Evolutionary conservation across 768 basidiomycete genomes (phyloP), one percentile per base, ranked within the genome.

Genomic region (Neoboletus brunneissimus): DNA sequence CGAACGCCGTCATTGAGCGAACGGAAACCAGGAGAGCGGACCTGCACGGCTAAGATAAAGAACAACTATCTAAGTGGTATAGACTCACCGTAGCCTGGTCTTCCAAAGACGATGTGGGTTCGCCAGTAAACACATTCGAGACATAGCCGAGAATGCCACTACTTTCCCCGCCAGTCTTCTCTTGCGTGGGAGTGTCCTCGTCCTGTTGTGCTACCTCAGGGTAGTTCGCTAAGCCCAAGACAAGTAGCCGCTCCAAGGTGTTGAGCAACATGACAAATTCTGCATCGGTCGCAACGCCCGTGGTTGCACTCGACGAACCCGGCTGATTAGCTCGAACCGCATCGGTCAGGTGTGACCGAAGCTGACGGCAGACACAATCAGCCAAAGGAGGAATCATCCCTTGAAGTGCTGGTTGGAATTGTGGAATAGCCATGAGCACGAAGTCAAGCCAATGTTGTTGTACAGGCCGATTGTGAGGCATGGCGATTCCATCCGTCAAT

Each of bases 361-460:
- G 71, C 59, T 93, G 91, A 40, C 80, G 77, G 65, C 89, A 88
- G 57, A 96, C 68, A 63, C 90, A 89, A 57, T 92, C 92, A 57
- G 82, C 86, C 29, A 98, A 77, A 2, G 93, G 87, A 3, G 81
- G 75, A 23, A 96, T 77, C 35, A 87, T 79, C 11, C 80, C 76
- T 50, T 87, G 83, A 1, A 91, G 75, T 2, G 82, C 76, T 20
- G 86, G 85, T 55, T 89, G 88, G 66, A 94, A 91, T 62, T 93
- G 91, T 5, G 92, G 87, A 18, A 95, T 75, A 1, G 93, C 91
- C 86, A 91, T 91, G 52, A 96, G 80, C 56, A 98, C 80, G 69
- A 99, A 98, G 68, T 98, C 96, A 27, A 98, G 79, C 96, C 96
- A 98, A 64, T 97, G 92, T 65, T 97, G 95, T 31, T 96, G 71